phyloP scores from a whole-genome alignment of 1,139 yeast genomes.

The Sugiyamaella neomexicana region DNA sequence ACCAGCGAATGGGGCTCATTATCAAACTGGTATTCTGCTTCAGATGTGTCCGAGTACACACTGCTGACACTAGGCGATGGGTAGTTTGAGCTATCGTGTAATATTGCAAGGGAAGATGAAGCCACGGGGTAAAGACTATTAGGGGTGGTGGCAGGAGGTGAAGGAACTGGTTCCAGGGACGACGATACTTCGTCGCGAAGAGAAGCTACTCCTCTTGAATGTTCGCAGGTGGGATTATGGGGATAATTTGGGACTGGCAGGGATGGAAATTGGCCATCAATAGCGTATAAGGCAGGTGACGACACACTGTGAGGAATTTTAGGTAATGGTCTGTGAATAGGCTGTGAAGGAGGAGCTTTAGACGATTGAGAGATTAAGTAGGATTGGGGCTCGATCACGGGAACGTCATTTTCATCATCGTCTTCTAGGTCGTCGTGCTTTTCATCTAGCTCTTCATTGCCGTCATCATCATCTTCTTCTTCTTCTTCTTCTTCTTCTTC shows the following conservation, averaged over 20 bases:
- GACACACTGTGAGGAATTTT: constrained; percentile 25
- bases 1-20: constrained; percentile 24
- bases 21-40: constrained; percentile 17
- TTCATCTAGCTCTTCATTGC: constrained; percentile 29
- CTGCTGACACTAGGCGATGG: constrained; percentile 24
- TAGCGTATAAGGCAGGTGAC: constrained; percentile 15
- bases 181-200: background rate
- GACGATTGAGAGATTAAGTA: background rate
- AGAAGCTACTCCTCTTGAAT: background rate
- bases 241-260: constrained; percentile 4
- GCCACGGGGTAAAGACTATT: constrained; percentile 2
- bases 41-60: constrained; percentile 25
- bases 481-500: constrained; percentile 29
- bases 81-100: constrained; percentile 14
- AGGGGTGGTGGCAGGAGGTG: background rate
- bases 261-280: constrained; percentile 9
- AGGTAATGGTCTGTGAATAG: constrained; percentile 30
- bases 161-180: constrained; percentile 1
- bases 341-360: background rate
- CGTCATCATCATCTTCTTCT: constrained; percentile 23
- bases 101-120: background rate
- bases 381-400: constrained; percentile 30
- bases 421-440: constrained; percentile 10
- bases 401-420: constrained; percentile 27
- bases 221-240: background rate